These are phyloP conservation scores for Kwoniella newhampshirensis DNA, from an alignment of 768 basidiomycete genomes.

Conservation along the genomic window DNA sequence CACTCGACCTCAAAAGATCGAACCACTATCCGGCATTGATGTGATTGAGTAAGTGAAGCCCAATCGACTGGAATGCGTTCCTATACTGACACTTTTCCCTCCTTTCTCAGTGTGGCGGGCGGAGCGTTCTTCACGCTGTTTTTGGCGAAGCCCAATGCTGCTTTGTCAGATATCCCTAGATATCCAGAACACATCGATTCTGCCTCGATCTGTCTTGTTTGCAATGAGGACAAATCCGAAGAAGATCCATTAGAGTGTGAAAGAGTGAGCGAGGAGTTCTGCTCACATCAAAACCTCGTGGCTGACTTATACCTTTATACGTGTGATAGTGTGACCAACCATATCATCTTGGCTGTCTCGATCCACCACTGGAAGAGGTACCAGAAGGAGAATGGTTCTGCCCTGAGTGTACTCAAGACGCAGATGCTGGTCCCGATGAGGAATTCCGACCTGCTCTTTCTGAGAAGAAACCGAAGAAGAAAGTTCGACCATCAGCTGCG, in stretches of 20 bases:
- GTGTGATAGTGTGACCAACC: conserved; percentile 94
- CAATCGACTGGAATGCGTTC: neutral
- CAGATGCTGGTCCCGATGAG: conserved; percentile 14
- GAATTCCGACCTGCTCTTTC: conserved; percentile 5
- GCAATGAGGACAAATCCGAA: conserved; percentile 66
- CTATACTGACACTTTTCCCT: neutral
- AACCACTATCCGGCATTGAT: conserved; percentile 73
- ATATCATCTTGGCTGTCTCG: conserved; percentile 78
- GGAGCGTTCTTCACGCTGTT: conserved; percentile 85
- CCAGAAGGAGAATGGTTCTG: conserved; percentile 90
- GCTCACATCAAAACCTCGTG: neutral
- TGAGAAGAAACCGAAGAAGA: conserved; percentile 10
- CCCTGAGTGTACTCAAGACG: conserved; percentile 60
- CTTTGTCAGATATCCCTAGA: conserved; percentile 62
- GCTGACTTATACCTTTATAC: no score
- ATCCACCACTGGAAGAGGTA: conserved; percentile 70
- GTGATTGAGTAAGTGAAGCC: conserved; percentile 65
- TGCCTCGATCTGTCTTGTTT: conserved; percentile 69
- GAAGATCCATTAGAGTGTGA: conserved; percentile 82
- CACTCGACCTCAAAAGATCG: conserved; percentile 57
- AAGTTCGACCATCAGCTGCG: no score
- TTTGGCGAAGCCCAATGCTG: conserved; percentile 72
- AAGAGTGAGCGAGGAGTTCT: conserved; percentile 61
- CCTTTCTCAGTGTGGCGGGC: conserved; percentile 65
- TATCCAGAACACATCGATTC: conserved; percentile 73